These are phyloP conservation scores for Chlorokybus atmophyticus DNA, from an alignment of 139 green algal species.

Conservation along the genomic window DNA sequence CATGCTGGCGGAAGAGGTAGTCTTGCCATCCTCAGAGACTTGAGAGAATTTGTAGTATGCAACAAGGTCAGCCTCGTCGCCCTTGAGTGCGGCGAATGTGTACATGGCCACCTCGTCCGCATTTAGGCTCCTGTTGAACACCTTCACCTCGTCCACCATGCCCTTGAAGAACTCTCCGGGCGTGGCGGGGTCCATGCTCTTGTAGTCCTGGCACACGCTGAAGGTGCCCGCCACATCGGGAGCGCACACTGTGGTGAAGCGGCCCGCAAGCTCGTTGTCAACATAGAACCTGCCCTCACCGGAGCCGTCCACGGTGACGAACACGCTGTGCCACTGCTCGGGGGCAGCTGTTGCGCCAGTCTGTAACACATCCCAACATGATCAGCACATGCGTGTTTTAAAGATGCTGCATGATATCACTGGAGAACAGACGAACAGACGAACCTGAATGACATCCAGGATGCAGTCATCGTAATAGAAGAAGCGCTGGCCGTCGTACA, in stretches of 20 bases:
- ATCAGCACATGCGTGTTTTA: neutral
- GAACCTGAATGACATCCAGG: constrained; percentile 3
- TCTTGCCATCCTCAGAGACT: too few relatives aligned
- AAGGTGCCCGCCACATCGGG: neutral
- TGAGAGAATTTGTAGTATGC: neutral
- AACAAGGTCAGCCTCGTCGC: neutral
- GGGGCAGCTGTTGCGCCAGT: neutral
- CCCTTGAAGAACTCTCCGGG: constrained; percentile 14
- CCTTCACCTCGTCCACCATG: constrained; percentile 20
- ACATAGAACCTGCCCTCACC: constrained; percentile 5
- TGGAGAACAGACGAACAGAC: too few relatives aligned
- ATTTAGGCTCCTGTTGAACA: constrained; percentile 6
- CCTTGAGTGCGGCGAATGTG: neutral
- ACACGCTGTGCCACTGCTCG: constrained; percentile 15
- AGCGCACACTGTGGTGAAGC: constrained; percentile 15
- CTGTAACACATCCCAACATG: too few relatives aligned
- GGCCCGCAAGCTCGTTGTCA: neutral
- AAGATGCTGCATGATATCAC: too few relatives aligned
- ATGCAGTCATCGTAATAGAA: constrained; percentile 25
- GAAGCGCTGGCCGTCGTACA: constrained; percentile 16
- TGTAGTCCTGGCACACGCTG: constrained; percentile 1
- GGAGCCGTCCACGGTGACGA: neutral
- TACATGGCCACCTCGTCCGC: neutral
- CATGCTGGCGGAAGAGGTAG: too few relatives aligned
- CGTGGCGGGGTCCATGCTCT: neutral